Conservation (phyloP, 345 rosid species). For the Pelargonium nanum region DNA sequence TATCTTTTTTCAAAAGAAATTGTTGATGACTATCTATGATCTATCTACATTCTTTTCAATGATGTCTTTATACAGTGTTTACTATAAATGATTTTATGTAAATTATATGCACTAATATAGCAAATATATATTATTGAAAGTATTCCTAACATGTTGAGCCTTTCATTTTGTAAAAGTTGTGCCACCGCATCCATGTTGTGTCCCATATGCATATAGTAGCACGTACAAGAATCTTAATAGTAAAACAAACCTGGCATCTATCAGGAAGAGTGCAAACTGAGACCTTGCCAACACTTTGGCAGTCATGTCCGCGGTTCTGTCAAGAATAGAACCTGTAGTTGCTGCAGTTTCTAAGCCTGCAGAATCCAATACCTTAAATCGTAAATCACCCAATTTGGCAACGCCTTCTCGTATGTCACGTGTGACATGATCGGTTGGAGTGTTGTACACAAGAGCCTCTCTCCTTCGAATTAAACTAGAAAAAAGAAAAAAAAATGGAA, state of each 20-base stretch:
- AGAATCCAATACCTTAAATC: constrained; percentile 83
- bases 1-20: too few relatives aligned
- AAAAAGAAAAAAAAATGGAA: constrained; percentile 3
- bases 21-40: too few relatives aligned
- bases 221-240: neutral
- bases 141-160: too few relatives aligned
- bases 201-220: too few relatives aligned
- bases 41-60: too few relatives aligned
- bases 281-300: constrained; percentile 74
- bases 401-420: constrained; percentile 89
- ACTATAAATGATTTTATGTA: too few relatives aligned
- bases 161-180: neutral
- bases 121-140: too few relatives aligned
- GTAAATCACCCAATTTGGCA: constrained; percentile 75
- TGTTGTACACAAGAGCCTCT: constrained; percentile 88
- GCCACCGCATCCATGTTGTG: too few relatives aligned
- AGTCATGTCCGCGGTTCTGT: constrained; percentile 73
- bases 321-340: constrained; percentile 73
- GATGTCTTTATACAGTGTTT: too few relatives aligned
- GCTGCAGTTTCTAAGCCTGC: constrained; percentile 96
- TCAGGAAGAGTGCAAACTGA: constrained; percentile 67
- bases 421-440: constrained; percentile 89
- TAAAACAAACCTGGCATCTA: constrained; percentile 60
- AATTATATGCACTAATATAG: too few relatives aligned
- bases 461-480: constrained; percentile 75